Base-by-base conservation (phyloP, 257 asterid genomes). In the Solanum ahanhuiri region DNA sequence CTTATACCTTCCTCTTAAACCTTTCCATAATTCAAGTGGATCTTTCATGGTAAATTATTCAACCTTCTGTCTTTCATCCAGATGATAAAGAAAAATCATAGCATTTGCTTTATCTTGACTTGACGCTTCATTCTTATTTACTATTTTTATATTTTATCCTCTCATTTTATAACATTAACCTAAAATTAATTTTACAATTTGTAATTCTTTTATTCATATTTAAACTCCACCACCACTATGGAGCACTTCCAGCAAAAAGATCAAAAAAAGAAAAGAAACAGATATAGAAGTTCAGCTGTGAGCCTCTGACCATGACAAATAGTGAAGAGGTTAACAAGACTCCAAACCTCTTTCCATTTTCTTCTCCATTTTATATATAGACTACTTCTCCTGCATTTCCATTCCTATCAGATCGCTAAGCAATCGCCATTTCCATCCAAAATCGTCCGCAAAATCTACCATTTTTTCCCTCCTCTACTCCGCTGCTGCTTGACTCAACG, bases 321-420 rank as follows among this genome's bases (percentile, higher is more conserved):
- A 64, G 71, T 5, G 33, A 28, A 66, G 39, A 15, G 39, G n/a
- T 15, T 70, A 70, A 70, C 77, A 70, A 70, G 33, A 33, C 77
- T 15, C 20, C 43, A 70, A 18, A 35, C 77, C 22, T 17, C 31
- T 70, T 28, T n/a, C 77, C 77, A 70, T 70, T 70, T 70, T 69
- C 41, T 69, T 69, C 76, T 69, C 76, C 76, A 69, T 69, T 30
- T 33, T 31, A 63, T 63, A 23, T 10, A 63, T 0, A 63, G 71
- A 9, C 8, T 0, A n/a, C 9, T 34, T 75, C 77, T 82, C 82
- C 87, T 67, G 94, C 95, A 91, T 90, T 93, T 72, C 85, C 89
- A 77, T 88, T 75, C 14, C 35, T 14, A 86, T 88, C 20, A 6
- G 63, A 69, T 37, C 70, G 35, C 7, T 28, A 69, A 30, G 54